Evolutionary conservation across 2,329 filamentous ascomycete species (phyloP).

Genomic region (Hirsutella minnesotensis): DNA sequence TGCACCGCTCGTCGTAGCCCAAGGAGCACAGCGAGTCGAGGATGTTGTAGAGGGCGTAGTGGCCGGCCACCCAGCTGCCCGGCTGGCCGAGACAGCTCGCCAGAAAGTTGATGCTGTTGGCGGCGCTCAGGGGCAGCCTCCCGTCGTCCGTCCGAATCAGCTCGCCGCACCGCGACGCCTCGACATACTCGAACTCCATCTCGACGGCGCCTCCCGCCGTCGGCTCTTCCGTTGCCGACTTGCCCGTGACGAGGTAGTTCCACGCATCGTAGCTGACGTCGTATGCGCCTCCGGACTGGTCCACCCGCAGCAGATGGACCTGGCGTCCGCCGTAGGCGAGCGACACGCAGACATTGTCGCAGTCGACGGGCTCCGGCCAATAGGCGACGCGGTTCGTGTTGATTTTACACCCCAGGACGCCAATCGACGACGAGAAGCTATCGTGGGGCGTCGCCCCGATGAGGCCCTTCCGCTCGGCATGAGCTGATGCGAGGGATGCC

Average conservation of each 20-base stretch:
- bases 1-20: constrained; percentile 34
- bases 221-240: constrained; percentile 32
- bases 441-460: constrained; percentile 40
- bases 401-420: constrained; percentile 49
- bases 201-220: constrained; percentile 33
- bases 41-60: constrained; percentile 40
- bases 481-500: background rate
- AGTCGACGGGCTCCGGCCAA: constrained; percentile 43
- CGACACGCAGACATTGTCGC: constrained; percentile 43
- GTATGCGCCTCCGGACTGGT: constrained; percentile 43
- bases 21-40: constrained; percentile 33
- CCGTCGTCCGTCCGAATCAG: constrained; percentile 31
- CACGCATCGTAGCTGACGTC: constrained; percentile 51
- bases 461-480: constrained; percentile 4
- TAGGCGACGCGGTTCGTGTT: constrained; percentile 49
- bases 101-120: constrained; percentile 43
- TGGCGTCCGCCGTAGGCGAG: constrained; percentile 35
- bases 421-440: constrained; percentile 44
- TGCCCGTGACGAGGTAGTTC: constrained; percentile 43
- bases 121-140: constrained; percentile 30
- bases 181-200: constrained; percentile 34
- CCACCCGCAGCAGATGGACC: constrained; percentile 47
- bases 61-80: constrained; percentile 33
- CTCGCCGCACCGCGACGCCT: constrained; percentile 30
- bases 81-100: constrained; percentile 27